Evolutionary conservation across 1,284 basidiomycete species (phyloP), one percentile per base, ranked within the genome.

Genomic region (Heliocybe sulcata): DNA sequence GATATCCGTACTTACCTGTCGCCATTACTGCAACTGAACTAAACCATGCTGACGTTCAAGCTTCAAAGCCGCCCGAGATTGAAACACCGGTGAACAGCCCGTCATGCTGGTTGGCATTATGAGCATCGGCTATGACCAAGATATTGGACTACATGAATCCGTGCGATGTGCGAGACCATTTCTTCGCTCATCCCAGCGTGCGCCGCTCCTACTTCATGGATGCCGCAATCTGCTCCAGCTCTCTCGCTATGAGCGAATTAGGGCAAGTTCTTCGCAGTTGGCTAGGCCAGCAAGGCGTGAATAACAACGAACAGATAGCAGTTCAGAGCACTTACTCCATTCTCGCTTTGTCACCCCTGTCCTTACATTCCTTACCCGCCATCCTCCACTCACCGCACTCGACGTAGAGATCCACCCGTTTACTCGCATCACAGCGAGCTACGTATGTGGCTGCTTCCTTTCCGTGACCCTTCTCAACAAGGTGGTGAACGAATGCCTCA

Each of bases 301-400:
- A 14, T 4, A 45, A n/a, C 31, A 52, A 53, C 42, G 19, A 50
- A 47, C 16, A 55, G 52, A 50, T 29, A 60, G 10, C n/a, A 48
- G 55, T 56, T 53, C 51, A 56, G 4, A 38, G 55, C 19, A 81
- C 90, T 66, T 67, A 94, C 92, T 92, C 88, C 19, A 96, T 68
- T 60, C 85, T 88, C 10, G 77, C 79, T 67, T 86, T 90, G 65
- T 96, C 92, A 1, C 84, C 83, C 26, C 90, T 76, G 52, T 94
- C 91, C 69, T 92, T 94, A 68, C 90, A 94, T 60, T 92, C 88
- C 67, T 84, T 86, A 1, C 88, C 94, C 0, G 94, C 94, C 67
- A 82, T 76, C 51, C 85, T 79, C 92, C 92, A 96, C 57, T 95
- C 93, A 2, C 87, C 87, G 65, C 92, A 96, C 56, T 85, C 77